Conservation (phyloP, 805 yeast species). For the Saturnispora bothae region DNA sequence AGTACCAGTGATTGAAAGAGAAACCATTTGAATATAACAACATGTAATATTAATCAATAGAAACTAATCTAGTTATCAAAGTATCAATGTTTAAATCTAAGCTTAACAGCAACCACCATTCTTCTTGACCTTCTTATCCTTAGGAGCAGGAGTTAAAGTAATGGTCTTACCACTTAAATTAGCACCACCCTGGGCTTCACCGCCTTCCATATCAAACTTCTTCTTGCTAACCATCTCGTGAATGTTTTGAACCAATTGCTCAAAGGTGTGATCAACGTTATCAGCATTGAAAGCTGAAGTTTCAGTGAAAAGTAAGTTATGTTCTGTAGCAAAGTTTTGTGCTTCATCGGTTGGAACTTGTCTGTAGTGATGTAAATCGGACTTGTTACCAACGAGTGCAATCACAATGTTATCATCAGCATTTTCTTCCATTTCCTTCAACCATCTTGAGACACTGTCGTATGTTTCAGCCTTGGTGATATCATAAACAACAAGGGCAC, state of each 20-base stretch:
- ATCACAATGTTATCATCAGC: slow-evolving; percentile 93
- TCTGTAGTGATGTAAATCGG: slow-evolving; percentile 82
- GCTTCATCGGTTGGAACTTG: slow-evolving; percentile 99
- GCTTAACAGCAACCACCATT: slow-evolving; percentile 58
- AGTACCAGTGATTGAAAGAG: too few relatives aligned
- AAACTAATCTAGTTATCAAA: not conserved
- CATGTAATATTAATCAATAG: not conserved
- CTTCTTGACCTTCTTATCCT: slow-evolving; percentile 54
- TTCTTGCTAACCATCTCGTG: slow-evolving; percentile 91
- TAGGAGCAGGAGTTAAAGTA: slow-evolving; percentile 86
- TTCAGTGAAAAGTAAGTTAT: slow-evolving; percentile 86
- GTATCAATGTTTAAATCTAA: too few relatives aligned
- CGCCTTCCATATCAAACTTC: slow-evolving; percentile 79
- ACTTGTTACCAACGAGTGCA: slow-evolving; percentile 86
- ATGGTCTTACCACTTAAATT: slow-evolving; percentile 72
- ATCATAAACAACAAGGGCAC: slow-evolving; percentile 92
- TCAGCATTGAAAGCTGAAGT: slow-evolving; percentile 91
- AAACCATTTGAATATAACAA: too few relatives aligned
- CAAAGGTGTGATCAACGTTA: slow-evolving; percentile 90
- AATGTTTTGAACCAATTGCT: slow-evolving; percentile 83
- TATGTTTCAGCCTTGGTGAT: slow-evolving; percentile 83
- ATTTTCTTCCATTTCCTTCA: slow-evolving; percentile 82
- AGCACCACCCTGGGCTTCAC: slow-evolving; percentile 33
- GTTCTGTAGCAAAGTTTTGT: slow-evolving; percentile 84
- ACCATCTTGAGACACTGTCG: slow-evolving; percentile 79